phyloP scores from a whole-genome alignment of 768 basidiomycete species.

The Suillus sp. region DNA sequence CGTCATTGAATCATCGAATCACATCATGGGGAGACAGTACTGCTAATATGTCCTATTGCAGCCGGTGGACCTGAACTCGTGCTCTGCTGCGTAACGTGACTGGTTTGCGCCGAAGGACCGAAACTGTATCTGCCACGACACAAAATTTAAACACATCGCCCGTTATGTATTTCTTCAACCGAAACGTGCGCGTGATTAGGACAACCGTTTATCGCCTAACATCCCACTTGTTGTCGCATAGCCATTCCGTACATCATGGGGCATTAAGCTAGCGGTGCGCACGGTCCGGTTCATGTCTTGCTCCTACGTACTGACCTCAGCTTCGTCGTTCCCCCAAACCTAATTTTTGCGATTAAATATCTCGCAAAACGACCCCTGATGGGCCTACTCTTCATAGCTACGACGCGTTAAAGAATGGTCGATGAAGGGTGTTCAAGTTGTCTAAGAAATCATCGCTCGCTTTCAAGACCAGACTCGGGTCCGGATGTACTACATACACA shows the following conservation, averaged over 20 bases:
- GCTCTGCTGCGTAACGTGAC: neutral
- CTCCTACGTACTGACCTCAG: too few species aligned
- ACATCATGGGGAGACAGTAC: neutral
- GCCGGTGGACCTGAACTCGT: neutral
- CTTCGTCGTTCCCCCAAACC: neutral
- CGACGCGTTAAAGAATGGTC: neutral
- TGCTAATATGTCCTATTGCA: neutral
- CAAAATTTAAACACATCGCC: neutral
- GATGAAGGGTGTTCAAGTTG: neutral
- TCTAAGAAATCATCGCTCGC: neutral
- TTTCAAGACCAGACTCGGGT: neutral
- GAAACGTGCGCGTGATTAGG: neutral
- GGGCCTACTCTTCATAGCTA: neutral
- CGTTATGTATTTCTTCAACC: neutral
- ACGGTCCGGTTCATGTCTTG: neutral
- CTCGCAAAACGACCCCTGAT: neutral
- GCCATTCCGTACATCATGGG: too few species aligned
- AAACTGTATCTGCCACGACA: constrained; percentile 4
- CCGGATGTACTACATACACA: neutral
- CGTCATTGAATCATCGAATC: neutral
- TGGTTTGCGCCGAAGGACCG: neutral
- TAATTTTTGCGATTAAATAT: neutral
- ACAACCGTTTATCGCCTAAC: neutral
- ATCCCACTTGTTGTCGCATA: neutral
- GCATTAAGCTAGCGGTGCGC: neutral